Conservation (phyloP, 2,329 filamentous ascomycete genomes). For the Fusarium pseudonygamai region DNA sequence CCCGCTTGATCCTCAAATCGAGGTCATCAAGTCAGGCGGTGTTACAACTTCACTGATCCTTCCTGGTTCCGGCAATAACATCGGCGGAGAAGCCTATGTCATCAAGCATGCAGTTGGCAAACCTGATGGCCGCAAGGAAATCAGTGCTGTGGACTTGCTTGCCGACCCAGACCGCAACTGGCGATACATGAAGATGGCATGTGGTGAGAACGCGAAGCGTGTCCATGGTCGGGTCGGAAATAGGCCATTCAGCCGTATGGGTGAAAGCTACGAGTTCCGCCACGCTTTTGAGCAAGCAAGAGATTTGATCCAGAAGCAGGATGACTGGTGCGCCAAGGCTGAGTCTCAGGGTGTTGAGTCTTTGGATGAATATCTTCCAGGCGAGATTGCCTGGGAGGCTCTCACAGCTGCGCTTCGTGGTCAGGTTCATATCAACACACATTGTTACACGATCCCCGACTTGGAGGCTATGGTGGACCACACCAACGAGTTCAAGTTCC, state of each 20-base stretch:
- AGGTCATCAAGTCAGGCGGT: constrained; percentile 77
- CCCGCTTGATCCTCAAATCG: constrained; percentile 70
- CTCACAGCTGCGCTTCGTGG: constrained; percentile 70
- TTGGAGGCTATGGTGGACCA: constrained; percentile 75
- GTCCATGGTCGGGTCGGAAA: constrained; percentile 66
- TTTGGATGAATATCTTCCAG: constrained; percentile 67
- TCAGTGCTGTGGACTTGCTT: constrained; percentile 70
- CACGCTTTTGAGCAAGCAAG: constrained; percentile 73
- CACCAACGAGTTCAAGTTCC: constrained; percentile 76
- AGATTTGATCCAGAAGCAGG: constrained; percentile 65
- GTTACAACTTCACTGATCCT: constrained; percentile 74
- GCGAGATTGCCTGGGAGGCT: constrained; percentile 71
- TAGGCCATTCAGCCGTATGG: constrained; percentile 68
- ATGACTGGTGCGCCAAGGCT: constrained; percentile 73
- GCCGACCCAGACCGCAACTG: constrained; percentile 72
- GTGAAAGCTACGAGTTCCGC: constrained; percentile 75
- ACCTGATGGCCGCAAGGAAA: constrained; percentile 67
- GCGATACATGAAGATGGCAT: constrained; percentile 82
- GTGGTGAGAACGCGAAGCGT: constrained; percentile 74
- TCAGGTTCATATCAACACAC: constrained; percentile 74
- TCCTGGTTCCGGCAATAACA: constrained; percentile 77
- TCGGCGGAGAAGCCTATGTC: constrained; percentile 75
- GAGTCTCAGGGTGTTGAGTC: constrained; percentile 59
- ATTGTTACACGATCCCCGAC: constrained; percentile 76
- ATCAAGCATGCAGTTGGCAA: constrained; percentile 74